phyloP scores from a whole-genome alignment of 2,329 filamentous ascomycete genomes.

The Cercospora berteroae region DNA sequence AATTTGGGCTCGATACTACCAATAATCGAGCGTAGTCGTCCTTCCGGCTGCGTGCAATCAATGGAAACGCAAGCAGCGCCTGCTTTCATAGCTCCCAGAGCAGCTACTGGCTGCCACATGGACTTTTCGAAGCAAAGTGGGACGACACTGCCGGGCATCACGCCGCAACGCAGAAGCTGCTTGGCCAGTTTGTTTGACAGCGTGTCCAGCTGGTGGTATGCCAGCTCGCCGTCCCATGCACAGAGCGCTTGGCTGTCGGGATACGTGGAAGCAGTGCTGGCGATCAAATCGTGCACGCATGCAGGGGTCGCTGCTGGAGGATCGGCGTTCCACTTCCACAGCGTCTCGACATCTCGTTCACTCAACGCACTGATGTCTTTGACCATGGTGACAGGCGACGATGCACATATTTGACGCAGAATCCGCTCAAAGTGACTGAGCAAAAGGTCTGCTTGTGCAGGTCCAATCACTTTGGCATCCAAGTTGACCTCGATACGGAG shows the following conservation, averaged over 20 bases:
- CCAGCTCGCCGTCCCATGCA: conserved; percentile 33
- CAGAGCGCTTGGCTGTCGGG: conserved; percentile 10
- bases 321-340: conserved; percentile 10
- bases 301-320: not conserved
- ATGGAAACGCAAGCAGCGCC: conserved; percentile 31
- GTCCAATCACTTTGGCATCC: conserved; percentile 7
- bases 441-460: conserved; percentile 3
- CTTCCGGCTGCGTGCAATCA: conserved; percentile 23
- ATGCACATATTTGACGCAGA: conserved; percentile 11
- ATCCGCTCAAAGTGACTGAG: conserved; percentile 10
- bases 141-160: conserved; percentile 13
- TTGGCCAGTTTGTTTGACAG: conserved; percentile 16
- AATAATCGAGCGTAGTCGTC: conserved; percentile 31
- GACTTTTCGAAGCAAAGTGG: conserved; percentile 34
- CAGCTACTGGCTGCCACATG: conserved; percentile 29
- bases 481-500: conserved; percentile 7
- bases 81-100: conserved; percentile 34
- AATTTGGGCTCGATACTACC: conserved; percentile 27
- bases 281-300: conserved; percentile 12
- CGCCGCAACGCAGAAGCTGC: conserved; percentile 2
- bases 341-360: conserved; percentile 4
- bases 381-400: not conserved
- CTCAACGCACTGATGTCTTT: conserved; percentile 7
- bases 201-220: conserved; percentile 30
- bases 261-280: not conserved